Percentiles rank a stretch among this genome's conserved stretches.
Evolutionary conservation across 768 basidiomycete species (phyloP).

Genomic region (Russula ochroleuca): DNA sequence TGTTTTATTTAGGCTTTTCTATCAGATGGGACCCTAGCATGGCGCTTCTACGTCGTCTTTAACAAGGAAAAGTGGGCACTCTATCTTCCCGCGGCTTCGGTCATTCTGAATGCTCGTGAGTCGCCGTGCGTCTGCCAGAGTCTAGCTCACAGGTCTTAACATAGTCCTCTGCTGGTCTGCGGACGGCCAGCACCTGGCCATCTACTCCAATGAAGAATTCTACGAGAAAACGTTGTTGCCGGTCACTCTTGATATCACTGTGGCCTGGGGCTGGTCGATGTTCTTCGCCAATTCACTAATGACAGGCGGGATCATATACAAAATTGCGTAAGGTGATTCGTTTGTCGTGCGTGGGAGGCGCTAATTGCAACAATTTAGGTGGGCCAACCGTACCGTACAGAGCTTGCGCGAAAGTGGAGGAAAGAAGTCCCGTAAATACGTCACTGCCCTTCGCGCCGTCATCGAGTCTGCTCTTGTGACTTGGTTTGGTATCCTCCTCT

Average conservation of each 20-base stretch:
- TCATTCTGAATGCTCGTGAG: conserved; percentile 28
- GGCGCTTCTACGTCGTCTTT: conserved; percentile 31
- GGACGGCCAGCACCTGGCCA: conserved; percentile 26
- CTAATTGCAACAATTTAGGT: conserved; percentile 5
- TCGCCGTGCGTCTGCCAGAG: neutral
- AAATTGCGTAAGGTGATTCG: conserved; percentile 26
- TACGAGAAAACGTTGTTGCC: conserved; percentile 25
- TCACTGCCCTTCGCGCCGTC: conserved; percentile 22
- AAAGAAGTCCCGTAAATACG: neutral
- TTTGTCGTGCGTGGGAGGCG: neutral
- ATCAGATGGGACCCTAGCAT: conserved; percentile 30
- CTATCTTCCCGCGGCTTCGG: conserved; percentile 24
- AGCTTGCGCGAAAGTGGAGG: neutral
- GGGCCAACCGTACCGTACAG: neutral
- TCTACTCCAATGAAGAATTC: conserved; percentile 21
- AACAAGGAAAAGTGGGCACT: conserved; percentile 27
- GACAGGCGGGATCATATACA: conserved; percentile 29
- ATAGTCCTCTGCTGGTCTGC: conserved; percentile 30
- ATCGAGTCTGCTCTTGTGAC: conserved; percentile 31
- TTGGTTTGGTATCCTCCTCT: conserved; percentile 31
- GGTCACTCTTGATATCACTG: conserved; percentile 27
- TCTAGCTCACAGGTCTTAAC: neutral
- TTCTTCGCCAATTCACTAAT: conserved; percentile 29
- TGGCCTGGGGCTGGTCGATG: conserved; percentile 32
- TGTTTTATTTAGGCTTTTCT: conserved; percentile 25